Base-by-base conservation (phyloP, 257 asterid species). In the Nicotiana undulata region DNA sequence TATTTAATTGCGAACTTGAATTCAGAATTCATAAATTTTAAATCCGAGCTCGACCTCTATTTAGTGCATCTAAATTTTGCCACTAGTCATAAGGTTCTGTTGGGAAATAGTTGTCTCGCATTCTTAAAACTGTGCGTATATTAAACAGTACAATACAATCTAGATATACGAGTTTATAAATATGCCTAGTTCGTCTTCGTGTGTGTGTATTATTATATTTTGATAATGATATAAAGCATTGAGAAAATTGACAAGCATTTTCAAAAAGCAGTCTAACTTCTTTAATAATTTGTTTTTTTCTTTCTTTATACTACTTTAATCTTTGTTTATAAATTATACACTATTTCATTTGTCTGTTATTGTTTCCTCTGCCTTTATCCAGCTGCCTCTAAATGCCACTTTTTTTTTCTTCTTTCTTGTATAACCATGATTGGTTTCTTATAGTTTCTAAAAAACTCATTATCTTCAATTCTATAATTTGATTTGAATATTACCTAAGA, bases 171-270 rank as follows among this genome's bases (percentile, higher is more conserved):
- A 58, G 63, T n/a, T 52, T 68, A 68, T 68, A 40, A 70, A 70
- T 74, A 74, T 74, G 40, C 60, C 37, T 22, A 46, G 78, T 74
- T 61, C 13, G 2, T 74, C 13, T 51, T 51, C 17, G 6, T 49
- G 61, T 15, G 44, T 24, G 78, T 26, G 58, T 70, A 4, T 24
- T 74, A 6, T 24, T 74, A 70, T 24, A 15, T 28, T 68, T 70
- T 22, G 22, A 70, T 46, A 74, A 74, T 9, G 78, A 67, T 37
- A 74, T 74, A 74, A 74, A 74, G 61, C 44, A 32, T 24, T 7
- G 9, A 24, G 46, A 12, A 74, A 49, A 74, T 74, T 24, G 78
- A 74, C 78, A 74, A 49, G 61, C 78, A 74, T 74, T 74, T 74
- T 46, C 61, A 49, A 24, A 74, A 49, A 61, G 16, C 61, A 74